A percentile compares a stretch with the other conserved stretches of the same genome.
phyloP scores from a whole-genome alignment of 2,329 filamentous ascomycete genomes.

The Nemania bipapillata region DNA sequence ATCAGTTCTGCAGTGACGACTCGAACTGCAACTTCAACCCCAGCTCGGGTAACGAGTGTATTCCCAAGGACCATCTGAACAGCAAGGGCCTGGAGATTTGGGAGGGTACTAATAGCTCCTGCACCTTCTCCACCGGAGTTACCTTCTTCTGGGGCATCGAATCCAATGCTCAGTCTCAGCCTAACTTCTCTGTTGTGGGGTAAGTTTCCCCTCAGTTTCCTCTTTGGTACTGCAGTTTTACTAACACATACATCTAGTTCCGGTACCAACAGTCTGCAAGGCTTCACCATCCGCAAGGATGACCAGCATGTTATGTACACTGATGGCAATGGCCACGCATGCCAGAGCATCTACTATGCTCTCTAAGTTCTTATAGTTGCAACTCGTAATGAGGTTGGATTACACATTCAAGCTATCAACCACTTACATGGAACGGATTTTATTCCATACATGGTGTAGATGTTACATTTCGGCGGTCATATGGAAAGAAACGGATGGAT shows the following conservation, averaged over 20 bases:
- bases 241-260: slow-evolving; percentile 4
- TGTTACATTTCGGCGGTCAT: too few species aligned
- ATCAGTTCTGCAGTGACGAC: slow-evolving; percentile 16
- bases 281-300: slow-evolving; percentile 26
- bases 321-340: slow-evolving; percentile 11
- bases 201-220: not conserved
- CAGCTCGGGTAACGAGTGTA: slow-evolving; percentile 7
- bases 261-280: slow-evolving; percentile 16
- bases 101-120: slow-evolving; percentile 10
- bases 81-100: not conserved
- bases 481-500: too few species aligned
- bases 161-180: slow-evolving; percentile 8
- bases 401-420: too few species aligned
- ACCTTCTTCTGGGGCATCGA: slow-evolving; percentile 25
- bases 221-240: not conserved
- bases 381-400: too few species aligned
- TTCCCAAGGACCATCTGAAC: slow-evolving; percentile 14
- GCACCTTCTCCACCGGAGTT: slow-evolving; percentile 11
- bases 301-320: slow-evolving; percentile 26
- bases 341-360: slow-evolving; percentile 23
- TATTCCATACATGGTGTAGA: too few species aligned
- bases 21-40: slow-evolving; percentile 23
- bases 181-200: slow-evolving; percentile 15
- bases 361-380: too few species aligned
- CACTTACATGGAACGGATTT: too few species aligned